Evolutionary conservation across 257 asterid genomes (phyloP).

Genomic region (Solanum medicagineum): DNA sequence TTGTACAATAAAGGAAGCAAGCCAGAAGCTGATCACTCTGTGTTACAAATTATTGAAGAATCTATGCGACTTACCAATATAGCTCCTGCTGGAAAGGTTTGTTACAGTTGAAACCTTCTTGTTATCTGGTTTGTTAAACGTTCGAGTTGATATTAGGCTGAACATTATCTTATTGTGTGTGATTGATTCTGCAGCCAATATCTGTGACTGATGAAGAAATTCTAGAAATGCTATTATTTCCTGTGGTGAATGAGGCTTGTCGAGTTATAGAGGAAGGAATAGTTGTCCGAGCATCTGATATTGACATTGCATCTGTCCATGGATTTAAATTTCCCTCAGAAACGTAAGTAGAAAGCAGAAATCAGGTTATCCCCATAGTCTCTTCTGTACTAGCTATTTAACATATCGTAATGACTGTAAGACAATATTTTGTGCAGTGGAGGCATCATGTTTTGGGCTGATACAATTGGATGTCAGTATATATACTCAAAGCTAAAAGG

Average conservation of each 20-base stretch:
- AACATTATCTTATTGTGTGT: background rate
- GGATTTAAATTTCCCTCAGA: conserved; percentile 16
- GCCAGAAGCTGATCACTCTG: background rate
- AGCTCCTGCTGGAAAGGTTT: conserved; percentile 3
- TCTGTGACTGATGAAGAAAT: background rate
- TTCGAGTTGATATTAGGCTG: background rate
- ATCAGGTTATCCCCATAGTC: background rate
- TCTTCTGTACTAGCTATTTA: background rate
- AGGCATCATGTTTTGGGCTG: background rate
- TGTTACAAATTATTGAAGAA: background rate
- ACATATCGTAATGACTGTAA: background rate
- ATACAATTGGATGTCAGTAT: background rate
- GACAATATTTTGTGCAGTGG: background rate
- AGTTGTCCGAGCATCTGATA: conserved; percentile 8
- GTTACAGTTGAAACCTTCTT: background rate
- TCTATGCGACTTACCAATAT: background rate
- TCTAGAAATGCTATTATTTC: conserved; percentile 13
- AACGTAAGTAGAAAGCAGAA: background rate
- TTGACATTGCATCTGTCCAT: conserved; percentile 14
- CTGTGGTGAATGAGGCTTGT: conserved; percentile 20
- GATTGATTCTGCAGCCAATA: background rate
- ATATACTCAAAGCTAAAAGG: background rate
- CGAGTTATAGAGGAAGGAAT: conserved; percentile 13
- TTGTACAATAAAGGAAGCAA: background rate
- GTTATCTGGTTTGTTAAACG: background rate